Evolutionary conservation across 805 yeast species (phyloP).

Genomic region (Sugiyamaella qingdaonensis): DNA sequence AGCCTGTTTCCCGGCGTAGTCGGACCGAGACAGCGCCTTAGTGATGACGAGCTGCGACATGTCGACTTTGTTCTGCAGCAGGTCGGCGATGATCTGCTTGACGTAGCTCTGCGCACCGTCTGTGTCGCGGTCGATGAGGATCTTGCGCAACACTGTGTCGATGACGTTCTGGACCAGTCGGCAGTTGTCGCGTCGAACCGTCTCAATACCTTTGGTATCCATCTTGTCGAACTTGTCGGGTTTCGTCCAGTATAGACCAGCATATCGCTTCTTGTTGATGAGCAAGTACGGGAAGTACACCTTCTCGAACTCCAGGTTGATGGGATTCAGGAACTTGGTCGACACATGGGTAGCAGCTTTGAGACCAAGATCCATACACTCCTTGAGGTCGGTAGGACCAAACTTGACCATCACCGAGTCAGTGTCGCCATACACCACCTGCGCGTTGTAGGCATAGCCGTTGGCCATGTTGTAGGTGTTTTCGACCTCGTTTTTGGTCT

Average conservation of each 20-base stretch:
- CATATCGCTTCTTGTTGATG: conserved; percentile 94
- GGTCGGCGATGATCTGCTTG: conserved; percentile 80
- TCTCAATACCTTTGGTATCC: conserved; percentile 98
- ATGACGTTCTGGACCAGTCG: conserved; percentile 90
- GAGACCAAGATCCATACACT: conserved; percentile 87
- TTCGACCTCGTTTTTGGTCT: conserved; percentile 82
- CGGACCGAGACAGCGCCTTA: conserved; percentile 82
- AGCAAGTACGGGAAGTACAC: conserved; percentile 91
- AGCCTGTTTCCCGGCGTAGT: conserved; percentile 94
- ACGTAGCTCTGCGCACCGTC: conserved; percentile 80
- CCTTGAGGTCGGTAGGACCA: conserved; percentile 73
- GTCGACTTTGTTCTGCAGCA: conserved; percentile 87
- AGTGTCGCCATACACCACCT: conserved; percentile 96
- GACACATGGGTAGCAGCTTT: conserved; percentile 93
- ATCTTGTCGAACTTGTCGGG: conserved; percentile 91
- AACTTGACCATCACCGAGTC: conserved; percentile 99
- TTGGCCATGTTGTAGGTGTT: conserved; percentile 71
- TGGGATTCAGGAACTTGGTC: conserved; percentile 70
- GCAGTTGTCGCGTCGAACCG: conserved; percentile 97
- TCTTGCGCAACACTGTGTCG: conserved; percentile 80
- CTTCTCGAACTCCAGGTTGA: conserved; percentile 92
- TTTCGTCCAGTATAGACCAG: conserved; percentile 94
- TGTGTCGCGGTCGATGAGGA: conserved; percentile 84
- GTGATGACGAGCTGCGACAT: conserved; percentile 91
- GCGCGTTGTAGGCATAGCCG: conserved; percentile 79